These are phyloP conservation scores for Sclerospora graminicola DNA, from an alignment of 352 stramenopile genomes.

Conservation along the genomic window DNA sequence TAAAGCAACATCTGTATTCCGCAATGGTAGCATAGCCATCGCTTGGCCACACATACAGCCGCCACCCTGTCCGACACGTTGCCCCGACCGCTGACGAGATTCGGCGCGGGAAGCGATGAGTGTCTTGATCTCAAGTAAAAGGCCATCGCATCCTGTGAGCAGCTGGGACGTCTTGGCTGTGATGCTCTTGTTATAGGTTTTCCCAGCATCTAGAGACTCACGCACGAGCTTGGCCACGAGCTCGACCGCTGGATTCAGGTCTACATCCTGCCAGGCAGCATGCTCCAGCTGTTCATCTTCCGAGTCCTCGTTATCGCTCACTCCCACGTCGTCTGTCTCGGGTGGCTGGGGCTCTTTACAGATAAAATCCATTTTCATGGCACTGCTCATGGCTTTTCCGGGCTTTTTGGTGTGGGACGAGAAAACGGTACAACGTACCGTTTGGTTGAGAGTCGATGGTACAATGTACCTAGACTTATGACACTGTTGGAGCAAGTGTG, in stretches of 20 bases:
- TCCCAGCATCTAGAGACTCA: conserved; percentile 61
- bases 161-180: conserved; percentile 72
- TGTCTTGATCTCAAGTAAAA: conserved; percentile 70
- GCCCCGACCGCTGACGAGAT: conserved; percentile 31
- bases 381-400: conserved; percentile 37
- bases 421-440: neutral
- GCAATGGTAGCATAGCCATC: conserved; percentile 49
- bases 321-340: conserved; percentile 28
- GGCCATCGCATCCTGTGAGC: conserved; percentile 59
- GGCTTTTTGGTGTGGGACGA: neutral
- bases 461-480: neutral
- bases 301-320: conserved; percentile 75
- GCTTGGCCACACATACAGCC: conserved; percentile 49
- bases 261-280: conserved; percentile 66
- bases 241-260: conserved; percentile 75
- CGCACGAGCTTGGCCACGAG: conserved; percentile 50
- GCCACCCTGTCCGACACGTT: conserved; percentile 18
- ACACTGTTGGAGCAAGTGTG: conserved; percentile 41
- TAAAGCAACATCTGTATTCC: conserved; percentile 8
- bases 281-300: conserved; percentile 77
- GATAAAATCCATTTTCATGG: conserved; percentile 82
- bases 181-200: conserved; percentile 83
- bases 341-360: conserved; percentile 35
- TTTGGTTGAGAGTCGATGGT: neutral
- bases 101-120: conserved; percentile 45